Conservation (phyloP, 2,329 filamentous ascomycete species). For the Thelonectria rubi region DNA sequence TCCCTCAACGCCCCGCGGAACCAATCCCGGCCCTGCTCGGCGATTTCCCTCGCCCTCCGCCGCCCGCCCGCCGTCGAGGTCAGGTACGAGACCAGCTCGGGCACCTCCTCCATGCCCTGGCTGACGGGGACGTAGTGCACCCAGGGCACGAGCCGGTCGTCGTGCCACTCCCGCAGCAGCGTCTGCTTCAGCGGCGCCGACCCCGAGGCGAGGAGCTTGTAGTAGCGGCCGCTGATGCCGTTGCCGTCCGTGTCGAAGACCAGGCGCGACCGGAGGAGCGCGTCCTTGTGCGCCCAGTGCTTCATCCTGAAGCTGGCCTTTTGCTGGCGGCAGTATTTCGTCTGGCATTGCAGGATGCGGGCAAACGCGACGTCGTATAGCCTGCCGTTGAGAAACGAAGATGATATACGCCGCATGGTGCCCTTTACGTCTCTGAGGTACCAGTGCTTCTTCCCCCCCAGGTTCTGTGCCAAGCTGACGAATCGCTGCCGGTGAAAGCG, state of each 20-base stretch:
- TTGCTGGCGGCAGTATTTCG: constrained; percentile 49
- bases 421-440: constrained; percentile 46
- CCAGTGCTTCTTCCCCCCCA: constrained; percentile 35
- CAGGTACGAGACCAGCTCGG: constrained; percentile 60
- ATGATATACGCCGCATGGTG: constrained; percentile 29
- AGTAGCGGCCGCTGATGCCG: constrained; percentile 62
- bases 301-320: constrained; percentile 43
- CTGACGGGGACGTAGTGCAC: constrained; percentile 65
- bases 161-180: constrained; percentile 65
- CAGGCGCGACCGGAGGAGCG: constrained; percentile 51
- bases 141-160: constrained; percentile 65
- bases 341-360: constrained; percentile 55
- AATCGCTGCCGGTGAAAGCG: constrained; percentile 60
- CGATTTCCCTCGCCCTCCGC: constrained; percentile 59
- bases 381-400: constrained; percentile 48
- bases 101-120: constrained; percentile 58
- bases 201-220: constrained; percentile 58
- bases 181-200: constrained; percentile 62
- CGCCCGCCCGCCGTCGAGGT: constrained; percentile 57
- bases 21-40: constrained; percentile 64
- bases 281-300: constrained; percentile 46
- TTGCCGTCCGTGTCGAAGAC: constrained; percentile 66
- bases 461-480: constrained; percentile 49
- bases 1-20: constrained; percentile 61
- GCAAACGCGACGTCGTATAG: constrained; percentile 58